Conservation (phyloP, 2,329 filamentous ascomycete species). For the Pyrenochaeta sp. region DNA sequence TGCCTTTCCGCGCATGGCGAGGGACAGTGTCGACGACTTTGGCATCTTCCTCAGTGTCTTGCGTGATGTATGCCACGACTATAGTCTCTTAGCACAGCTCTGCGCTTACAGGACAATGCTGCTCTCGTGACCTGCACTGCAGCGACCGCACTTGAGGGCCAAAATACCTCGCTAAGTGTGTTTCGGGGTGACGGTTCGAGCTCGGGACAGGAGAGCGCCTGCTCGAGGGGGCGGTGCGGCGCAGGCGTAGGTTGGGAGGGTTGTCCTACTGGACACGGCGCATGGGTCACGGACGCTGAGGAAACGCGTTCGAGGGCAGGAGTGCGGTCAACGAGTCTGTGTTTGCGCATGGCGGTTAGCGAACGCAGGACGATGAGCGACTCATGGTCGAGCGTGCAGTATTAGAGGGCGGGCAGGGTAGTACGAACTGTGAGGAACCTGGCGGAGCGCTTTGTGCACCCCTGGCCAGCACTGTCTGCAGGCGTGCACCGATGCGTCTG, state of each 20-base stretch:
- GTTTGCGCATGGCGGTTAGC: slow-evolving; percentile 45
- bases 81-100: slow-evolving; percentile 31
- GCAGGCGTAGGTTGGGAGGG: slow-evolving; percentile 19
- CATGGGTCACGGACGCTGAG: slow-evolving; percentile 34
- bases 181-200: slow-evolving; percentile 22
- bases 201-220: slow-evolving; percentile 18
- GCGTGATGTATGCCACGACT: slow-evolving; percentile 32
- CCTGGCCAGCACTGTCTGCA: slow-evolving; percentile 39
- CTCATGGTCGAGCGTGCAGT: slow-evolving; percentile 17
- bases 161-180: slow-evolving; percentile 36
- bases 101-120: background rate
- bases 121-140: background rate
- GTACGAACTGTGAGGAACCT: slow-evolving; percentile 44
- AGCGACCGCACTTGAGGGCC: slow-evolving; percentile 16
- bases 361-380: slow-evolving; percentile 16
- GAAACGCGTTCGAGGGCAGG: slow-evolving; percentile 16
- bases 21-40: slow-evolving; percentile 47
- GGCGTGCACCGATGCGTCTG: slow-evolving; percentile 38
- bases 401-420: slow-evolving; percentile 35
- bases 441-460: slow-evolving; percentile 31
- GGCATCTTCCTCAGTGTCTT: slow-evolving; percentile 48
- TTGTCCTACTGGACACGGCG: slow-evolving; percentile 29
- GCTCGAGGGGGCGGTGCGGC: slow-evolving; percentile 22
- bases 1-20: slow-evolving; percentile 44
- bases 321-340: slow-evolving; percentile 28